A percentile compares a stretch with the other conserved stretches of the same genome.
Evolutionary conservation across 805 yeast species (phyloP).

Genomic region (Kodamaea lidongshanica): DNA sequence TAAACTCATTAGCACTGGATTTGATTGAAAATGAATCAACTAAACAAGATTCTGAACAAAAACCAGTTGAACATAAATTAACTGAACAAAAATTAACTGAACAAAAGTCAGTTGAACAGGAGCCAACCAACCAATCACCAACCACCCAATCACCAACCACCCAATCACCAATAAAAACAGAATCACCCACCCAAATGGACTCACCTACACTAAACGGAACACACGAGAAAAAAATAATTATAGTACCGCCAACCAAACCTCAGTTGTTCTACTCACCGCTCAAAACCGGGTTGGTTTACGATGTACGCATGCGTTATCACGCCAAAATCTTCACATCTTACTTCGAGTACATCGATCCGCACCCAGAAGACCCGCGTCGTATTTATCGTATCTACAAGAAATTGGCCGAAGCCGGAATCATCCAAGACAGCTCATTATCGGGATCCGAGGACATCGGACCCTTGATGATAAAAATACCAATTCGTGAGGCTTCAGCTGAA

Average conservation of each 20-base stretch:
- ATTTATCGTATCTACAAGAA: constrained; percentile 90
- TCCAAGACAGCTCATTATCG: constrained; percentile 68
- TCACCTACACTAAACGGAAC: neutral
- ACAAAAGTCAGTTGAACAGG: neutral
- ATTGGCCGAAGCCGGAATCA: constrained; percentile 88
- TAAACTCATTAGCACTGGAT: too few species aligned
- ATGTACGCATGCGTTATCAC: constrained; percentile 95
- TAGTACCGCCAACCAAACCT: constrained; percentile 58
- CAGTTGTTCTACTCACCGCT: constrained; percentile 64
- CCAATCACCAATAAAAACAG: too few species aligned
- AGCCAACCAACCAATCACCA: too few species aligned
- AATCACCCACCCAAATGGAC: neutral
- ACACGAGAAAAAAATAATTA: constrained; percentile 16
- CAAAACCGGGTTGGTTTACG: constrained; percentile 93
- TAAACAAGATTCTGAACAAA: too few species aligned
- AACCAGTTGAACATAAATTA: neutral
- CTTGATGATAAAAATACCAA: constrained; percentile 82
- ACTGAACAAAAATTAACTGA: neutral
- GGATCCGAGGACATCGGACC: constrained; percentile 77
- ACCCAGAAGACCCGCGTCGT: constrained; percentile 97
- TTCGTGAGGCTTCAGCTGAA: constrained; percentile 79
- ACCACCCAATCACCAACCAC: too few species aligned
- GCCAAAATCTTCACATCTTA: constrained; percentile 90
- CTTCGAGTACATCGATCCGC: constrained; percentile 93
- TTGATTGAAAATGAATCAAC: too few species aligned